Conservation (phyloP, 1,284 basidiomycete species). For the Stygiomarasmius scandens region DNA sequence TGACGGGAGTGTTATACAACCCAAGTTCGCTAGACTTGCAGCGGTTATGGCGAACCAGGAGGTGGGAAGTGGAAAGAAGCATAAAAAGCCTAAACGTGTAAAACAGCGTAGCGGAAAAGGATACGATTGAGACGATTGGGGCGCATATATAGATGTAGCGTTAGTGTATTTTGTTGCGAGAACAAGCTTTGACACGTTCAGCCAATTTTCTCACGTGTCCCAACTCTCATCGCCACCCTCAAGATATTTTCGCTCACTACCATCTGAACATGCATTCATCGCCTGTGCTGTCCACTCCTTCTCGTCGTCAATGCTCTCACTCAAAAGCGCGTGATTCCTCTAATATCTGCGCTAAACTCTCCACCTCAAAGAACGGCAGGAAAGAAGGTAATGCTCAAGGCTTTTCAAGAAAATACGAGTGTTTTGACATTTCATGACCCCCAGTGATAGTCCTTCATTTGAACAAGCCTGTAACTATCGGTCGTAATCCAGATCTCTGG, state of each 20-base stretch:
- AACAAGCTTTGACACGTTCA: background rate
- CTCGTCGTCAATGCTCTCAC: background rate
- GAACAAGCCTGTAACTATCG: conserved; percentile 65
- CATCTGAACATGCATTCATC: background rate
- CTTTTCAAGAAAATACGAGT: no score
- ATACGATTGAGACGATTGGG: conserved; percentile 64
- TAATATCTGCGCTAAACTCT: conserved; percentile 69
- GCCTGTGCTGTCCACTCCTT: background rate
- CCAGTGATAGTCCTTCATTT: conserved; percentile 60
- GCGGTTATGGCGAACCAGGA: conserved; percentile 49
- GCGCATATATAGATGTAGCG: background rate
- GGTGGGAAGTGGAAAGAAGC: conserved; percentile 72
- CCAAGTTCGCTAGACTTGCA: conserved; percentile 48
- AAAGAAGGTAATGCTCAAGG: conserved; percentile 64
- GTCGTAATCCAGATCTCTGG: conserved; percentile 62
- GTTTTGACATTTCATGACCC: background rate
- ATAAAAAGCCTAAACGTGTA: conserved; percentile 81
- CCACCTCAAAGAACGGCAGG: conserved; percentile 54
- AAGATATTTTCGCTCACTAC: no score
- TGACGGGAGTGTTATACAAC: conserved; percentile 67
- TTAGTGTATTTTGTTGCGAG: background rate
- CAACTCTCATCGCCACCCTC: no score
- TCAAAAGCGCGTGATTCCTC: conserved; percentile 2
- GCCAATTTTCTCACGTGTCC: no score
- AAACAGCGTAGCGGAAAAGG: conserved; percentile 92